Conservation (phyloP, 2,329 filamentous ascomycete species). For the Coleophoma eucalyptorum region DNA sequence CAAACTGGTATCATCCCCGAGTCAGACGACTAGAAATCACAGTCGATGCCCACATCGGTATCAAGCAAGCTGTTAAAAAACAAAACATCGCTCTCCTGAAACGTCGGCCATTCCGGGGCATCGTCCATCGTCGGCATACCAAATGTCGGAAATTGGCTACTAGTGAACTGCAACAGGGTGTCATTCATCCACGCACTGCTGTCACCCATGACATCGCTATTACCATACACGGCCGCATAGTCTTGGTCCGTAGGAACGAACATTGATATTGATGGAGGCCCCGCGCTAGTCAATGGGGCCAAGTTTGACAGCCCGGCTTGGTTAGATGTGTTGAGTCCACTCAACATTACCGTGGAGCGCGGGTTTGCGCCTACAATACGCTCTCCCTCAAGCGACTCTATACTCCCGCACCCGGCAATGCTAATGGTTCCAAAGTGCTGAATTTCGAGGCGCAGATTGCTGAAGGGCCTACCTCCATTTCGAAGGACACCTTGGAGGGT, state of each 20-base stretch:
- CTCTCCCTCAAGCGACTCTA: neutral
- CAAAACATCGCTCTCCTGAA: slow-evolving; percentile 17
- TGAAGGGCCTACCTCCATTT: slow-evolving; percentile 8
- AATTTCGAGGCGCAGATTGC: slow-evolving; percentile 25
- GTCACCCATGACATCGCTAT: too few relatives aligned
- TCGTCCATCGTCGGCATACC: neutral
- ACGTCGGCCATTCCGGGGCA: slow-evolving; percentile 10
- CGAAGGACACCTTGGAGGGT: slow-evolving; percentile 17
- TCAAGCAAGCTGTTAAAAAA: slow-evolving; percentile 26
- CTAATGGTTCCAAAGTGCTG: slow-evolving; percentile 27
- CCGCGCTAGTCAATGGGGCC: slow-evolving; percentile 4
- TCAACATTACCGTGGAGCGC: neutral
- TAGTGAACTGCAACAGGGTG: slow-evolving; percentile 9
- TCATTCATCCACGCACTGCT: too few relatives aligned
- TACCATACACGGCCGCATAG: too few relatives aligned
- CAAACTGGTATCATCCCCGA: too few relatives aligned
- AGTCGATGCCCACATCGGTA: slow-evolving; percentile 18
- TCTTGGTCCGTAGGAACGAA: too few relatives aligned
- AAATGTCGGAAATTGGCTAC: slow-evolving; percentile 12
- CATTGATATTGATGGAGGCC: slow-evolving; percentile 5
- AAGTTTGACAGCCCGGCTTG: neutral
- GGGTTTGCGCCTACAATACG: too few relatives aligned
- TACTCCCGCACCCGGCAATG: slow-evolving; percentile 15
- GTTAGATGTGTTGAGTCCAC: neutral
- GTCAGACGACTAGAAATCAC: too few relatives aligned